Percentiles rank a stretch among this genome's conserved stretches.
Conservation (phyloP, 1,139 yeast genomes). For the Geotrichum europaeum region DNA sequence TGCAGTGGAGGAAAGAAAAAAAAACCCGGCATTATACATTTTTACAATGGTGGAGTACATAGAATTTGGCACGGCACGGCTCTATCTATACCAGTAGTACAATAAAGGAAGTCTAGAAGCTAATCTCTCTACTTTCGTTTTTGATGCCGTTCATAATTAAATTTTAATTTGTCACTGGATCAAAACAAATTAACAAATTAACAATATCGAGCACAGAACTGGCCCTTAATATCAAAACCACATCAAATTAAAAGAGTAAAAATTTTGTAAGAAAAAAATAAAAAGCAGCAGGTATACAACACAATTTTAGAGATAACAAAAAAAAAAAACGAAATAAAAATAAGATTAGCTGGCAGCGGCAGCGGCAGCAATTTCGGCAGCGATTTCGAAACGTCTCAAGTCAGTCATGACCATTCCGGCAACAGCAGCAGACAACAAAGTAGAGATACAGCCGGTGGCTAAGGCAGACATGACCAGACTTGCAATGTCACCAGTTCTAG, state of each 20-base stretch:
- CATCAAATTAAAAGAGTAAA: neutral
- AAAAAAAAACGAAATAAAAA: neutral
- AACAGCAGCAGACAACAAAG: slow-evolving; percentile 55
- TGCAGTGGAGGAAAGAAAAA: too few relatives aligned
- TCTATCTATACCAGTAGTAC: too few relatives aligned
- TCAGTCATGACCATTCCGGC: slow-evolving; percentile 65
- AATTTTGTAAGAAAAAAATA: neutral
- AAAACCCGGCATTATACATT: too few relatives aligned
- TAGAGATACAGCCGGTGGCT: slow-evolving; percentile 50
- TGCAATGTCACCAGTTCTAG: slow-evolving; percentile 47
- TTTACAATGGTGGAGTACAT: too few relatives aligned
- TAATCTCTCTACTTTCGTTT: too few relatives aligned
- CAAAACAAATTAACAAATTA: neutral
- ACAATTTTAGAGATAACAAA: neutral
- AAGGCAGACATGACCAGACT: slow-evolving; percentile 47
- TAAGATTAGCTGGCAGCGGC: neutral
- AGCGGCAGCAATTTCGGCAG: slow-evolving; percentile 11
- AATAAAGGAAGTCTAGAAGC: too few relatives aligned
- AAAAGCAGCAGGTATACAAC: neutral
- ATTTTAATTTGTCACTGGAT: too few relatives aligned
- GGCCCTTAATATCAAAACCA: neutral
- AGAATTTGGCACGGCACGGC: too few relatives aligned
- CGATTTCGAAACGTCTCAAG: slow-evolving; percentile 26
- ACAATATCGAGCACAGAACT: neutral
- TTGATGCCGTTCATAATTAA: too few relatives aligned